These are phyloP conservation scores for Secale cereale DNA, from an alignment of 176 grass and related monocot genomes.

Conservation along the genomic window DNA sequence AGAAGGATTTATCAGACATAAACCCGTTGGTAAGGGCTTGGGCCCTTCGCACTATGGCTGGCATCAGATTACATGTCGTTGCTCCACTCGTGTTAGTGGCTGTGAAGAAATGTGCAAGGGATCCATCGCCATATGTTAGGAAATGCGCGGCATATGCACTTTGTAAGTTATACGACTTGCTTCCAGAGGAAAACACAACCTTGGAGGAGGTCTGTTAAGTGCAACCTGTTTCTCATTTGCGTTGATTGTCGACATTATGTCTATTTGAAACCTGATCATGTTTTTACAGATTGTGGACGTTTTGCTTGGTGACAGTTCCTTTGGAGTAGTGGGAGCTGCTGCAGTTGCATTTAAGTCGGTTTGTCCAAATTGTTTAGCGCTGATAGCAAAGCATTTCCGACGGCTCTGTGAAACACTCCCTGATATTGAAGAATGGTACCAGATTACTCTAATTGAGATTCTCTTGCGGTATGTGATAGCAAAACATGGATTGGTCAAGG, in stretches of 20 bases:
- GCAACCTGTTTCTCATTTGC: background rate
- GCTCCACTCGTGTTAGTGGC: conserved; percentile 74
- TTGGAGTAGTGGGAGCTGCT: conserved; percentile 73
- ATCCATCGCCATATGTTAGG: conserved; percentile 83
- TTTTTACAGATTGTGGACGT: conserved; percentile 67
- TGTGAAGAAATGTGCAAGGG: conserved; percentile 75
- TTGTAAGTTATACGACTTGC: conserved; percentile 75
- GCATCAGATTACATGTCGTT: conserved; percentile 77
- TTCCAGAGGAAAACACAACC: conserved; percentile 56
- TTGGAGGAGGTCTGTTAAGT: conserved; percentile 59
- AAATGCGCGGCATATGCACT: conserved; percentile 90
- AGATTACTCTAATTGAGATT: conserved; percentile 81
- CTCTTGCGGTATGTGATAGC: conserved; percentile 82
- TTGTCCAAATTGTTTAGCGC: conserved; percentile 56
- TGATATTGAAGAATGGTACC: conserved; percentile 90
- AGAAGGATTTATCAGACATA: conserved; percentile 93
- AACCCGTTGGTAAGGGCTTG: conserved; percentile 93
- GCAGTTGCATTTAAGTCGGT: conserved; percentile 72
- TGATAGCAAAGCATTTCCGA: conserved; percentile 72
- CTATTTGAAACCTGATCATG: conserved; percentile 23
- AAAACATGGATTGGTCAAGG: conserved; percentile 86
- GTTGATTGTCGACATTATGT: background rate
- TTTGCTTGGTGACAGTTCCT: conserved; percentile 68
- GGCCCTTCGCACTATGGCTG: conserved; percentile 90
- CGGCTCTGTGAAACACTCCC: conserved; percentile 84